These are phyloP conservation scores for Triticum urartu DNA, from an alignment of 176 grass and related monocot species.

Conservation along the genomic window DNA sequence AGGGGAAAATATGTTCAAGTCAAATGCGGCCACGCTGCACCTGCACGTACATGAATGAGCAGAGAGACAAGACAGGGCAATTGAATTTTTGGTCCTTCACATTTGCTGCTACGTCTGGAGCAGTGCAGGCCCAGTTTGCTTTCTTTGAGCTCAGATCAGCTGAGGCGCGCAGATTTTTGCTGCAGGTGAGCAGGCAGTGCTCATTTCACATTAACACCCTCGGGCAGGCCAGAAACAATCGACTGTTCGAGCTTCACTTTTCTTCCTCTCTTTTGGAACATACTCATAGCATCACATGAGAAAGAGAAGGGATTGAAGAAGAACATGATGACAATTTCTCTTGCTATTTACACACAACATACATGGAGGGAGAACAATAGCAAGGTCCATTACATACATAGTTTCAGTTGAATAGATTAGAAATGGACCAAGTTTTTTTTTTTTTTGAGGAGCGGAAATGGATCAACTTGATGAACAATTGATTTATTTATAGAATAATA, in stretches of 20 bases:
- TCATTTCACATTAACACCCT: background rate
- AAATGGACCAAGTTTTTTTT: no score
- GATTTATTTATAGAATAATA: background rate
- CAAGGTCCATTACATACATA: background rate
- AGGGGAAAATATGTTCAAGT: conserved; percentile 5
- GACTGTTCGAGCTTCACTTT: background rate
- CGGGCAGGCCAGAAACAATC: background rate
- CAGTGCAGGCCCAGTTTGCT: background rate
- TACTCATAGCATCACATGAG: background rate
- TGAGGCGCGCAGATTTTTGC: conserved; percentile 8
- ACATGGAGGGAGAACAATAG: background rate
- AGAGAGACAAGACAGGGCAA: background rate
- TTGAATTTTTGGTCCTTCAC: conserved; percentile 13
- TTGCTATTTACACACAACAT: background rate
- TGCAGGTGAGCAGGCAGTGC: background rate
- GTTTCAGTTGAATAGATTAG: background rate
- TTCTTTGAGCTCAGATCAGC: background rate
- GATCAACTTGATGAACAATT: background rate
- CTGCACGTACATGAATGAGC: conserved; percentile 16
- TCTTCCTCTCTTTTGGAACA: background rate
- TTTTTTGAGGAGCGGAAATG: background rate
- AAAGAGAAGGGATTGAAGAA: background rate
- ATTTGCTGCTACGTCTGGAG: background rate
- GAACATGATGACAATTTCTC: background rate
- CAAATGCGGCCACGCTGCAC: conserved; percentile 1